Percentiles rank a stretch among this genome's conserved stretches.
Conservation (phyloP, 139 green algal genomes). For the Chlorella sp. region DNA sequence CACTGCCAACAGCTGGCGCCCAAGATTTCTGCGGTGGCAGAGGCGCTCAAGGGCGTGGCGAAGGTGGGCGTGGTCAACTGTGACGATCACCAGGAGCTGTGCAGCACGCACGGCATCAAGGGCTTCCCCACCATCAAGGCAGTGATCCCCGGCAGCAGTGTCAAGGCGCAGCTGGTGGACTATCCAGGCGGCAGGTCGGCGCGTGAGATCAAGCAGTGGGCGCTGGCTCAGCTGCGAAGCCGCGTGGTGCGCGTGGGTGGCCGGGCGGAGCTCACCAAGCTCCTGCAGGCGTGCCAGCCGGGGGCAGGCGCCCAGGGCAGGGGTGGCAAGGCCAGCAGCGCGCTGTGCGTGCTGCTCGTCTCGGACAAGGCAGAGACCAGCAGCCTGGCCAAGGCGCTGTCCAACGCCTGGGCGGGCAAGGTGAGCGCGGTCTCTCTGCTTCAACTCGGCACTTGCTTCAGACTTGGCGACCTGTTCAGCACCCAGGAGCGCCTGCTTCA, state of each 20-base stretch:
- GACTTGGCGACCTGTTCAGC: too few species aligned
- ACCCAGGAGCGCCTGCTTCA: too few species aligned
- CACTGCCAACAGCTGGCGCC: conserved; percentile 69
- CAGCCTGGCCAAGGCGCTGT: conserved; percentile 49
- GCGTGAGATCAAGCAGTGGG: conserved; percentile 55
- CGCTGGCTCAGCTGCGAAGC: conserved; percentile 52
- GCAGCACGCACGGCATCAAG: conserved; percentile 48
- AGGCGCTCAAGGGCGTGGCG: conserved; percentile 60
- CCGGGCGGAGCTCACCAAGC: conserved; percentile 9
- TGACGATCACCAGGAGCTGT: conserved; percentile 61
- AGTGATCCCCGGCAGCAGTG: conserved; percentile 27
- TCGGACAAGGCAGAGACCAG: conserved; percentile 55
- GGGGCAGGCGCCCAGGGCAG: neutral
- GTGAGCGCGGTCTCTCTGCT: too few species aligned
- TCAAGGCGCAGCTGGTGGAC: neutral
- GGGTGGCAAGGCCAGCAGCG: conserved; percentile 23
- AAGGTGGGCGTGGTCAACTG: conserved; percentile 78
- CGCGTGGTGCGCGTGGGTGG: conserved; percentile 23
- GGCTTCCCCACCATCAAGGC: conserved; percentile 82
- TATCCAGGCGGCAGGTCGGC: conserved; percentile 61
- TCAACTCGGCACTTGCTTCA: too few species aligned
- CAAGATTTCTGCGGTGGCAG: conserved; percentile 22
- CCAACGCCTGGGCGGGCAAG: conserved; percentile 39
- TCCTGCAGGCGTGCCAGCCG: conserved; percentile 15
- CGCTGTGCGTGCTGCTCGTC: conserved; percentile 63